Evolutionary conservation across 192 early-diverging fungal genomes (phyloP).

Genomic region (Coemansia sp.): DNA sequence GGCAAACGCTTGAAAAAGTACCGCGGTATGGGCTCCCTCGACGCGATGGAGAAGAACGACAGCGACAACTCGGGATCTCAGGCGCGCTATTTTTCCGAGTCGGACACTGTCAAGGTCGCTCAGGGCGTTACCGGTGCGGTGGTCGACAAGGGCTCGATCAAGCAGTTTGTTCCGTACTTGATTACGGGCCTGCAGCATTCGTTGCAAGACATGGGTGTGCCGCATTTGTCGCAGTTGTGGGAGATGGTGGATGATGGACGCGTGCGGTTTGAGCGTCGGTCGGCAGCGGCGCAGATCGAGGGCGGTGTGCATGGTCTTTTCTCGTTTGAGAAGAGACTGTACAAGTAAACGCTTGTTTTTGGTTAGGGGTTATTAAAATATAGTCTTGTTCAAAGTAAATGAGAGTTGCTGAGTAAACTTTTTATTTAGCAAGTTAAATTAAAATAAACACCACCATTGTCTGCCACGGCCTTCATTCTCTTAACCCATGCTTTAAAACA

Average conservation of each 20-base stretch:
- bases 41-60: slow-evolving; percentile 82
- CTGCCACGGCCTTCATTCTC: too few relatives aligned
- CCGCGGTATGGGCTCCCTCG: slow-evolving; percentile 98
- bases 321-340: slow-evolving; percentile 79
- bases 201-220: slow-evolving; percentile 94
- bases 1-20: slow-evolving; percentile 97
- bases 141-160: slow-evolving; percentile 95
- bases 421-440: too few relatives aligned
- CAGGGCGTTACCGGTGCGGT: slow-evolving; percentile 97
- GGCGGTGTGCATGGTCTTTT: slow-evolving; percentile 93
- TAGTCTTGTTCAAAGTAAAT: too few relatives aligned
- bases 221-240: slow-evolving; percentile 66
- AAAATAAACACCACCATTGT: too few relatives aligned
- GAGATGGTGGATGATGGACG: slow-evolving; percentile 65
- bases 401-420: too few relatives aligned
- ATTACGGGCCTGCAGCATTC: slow-evolving; percentile 94
- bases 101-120: slow-evolving; percentile 97
- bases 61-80: slow-evolving; percentile 71
- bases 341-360: slow-evolving; percentile 34
- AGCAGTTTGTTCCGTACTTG: slow-evolving; percentile 91
- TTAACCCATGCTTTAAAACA: too few relatives aligned
- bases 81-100: slow-evolving; percentile 94
- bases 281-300: slow-evolving; percentile 91
- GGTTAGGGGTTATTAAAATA: too few relatives aligned
- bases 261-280: slow-evolving; percentile 93